Evolutionary conservation across 2,329 filamentous ascomycete genomes (phyloP), one percentile per base, ranked within the genome.

Genomic region (Neonectria punicea): DNA sequence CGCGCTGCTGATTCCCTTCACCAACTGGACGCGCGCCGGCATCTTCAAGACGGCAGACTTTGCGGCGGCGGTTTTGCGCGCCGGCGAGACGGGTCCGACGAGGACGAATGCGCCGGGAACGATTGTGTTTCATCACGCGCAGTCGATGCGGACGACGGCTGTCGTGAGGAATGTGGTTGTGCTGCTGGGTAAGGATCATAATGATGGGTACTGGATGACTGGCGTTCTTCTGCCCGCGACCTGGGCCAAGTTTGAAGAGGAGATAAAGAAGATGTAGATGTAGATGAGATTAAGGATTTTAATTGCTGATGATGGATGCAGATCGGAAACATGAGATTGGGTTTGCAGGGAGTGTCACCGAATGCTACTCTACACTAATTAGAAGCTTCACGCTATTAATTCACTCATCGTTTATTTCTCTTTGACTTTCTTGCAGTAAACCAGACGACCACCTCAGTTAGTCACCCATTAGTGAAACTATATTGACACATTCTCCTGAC

Each of bases 1-100:
- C 9, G 28, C 57, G 22, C 36, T 50, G 7, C 50, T 55, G 2
- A 22, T 61, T 10, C 22, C 39, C 22, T 43, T 61, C 6, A 61
- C 32, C 9, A 61, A 61, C 25, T 61, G 58, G 58, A 61, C 58
- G 6, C 55, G 44, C 25, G 53, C 58, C 51, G 41, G 41, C 6
- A 25, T 61, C 20, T 55, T 32, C 34, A 4, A 34, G 5, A 16
- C 25, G 8, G 34, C 50, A 3, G 51, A 56, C 53, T 61, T 61
- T 32, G 25, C 51, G 1, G 34, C 51, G 1, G 53, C 44, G 11
- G 53, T 61, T 9, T n/a, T 50, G 36, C 36, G 36, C 14, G 5
- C 14, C 2, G 36, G 36, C 14, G 36, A 53, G 49, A 34, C 49
- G 49, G 32, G 28, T 9, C 49, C 49, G 32, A 16, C 25, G 28